Evolutionary conservation across 2,329 filamentous ascomycete genomes (phyloP).

Genomic region (Fusarium anthophilum): DNA sequence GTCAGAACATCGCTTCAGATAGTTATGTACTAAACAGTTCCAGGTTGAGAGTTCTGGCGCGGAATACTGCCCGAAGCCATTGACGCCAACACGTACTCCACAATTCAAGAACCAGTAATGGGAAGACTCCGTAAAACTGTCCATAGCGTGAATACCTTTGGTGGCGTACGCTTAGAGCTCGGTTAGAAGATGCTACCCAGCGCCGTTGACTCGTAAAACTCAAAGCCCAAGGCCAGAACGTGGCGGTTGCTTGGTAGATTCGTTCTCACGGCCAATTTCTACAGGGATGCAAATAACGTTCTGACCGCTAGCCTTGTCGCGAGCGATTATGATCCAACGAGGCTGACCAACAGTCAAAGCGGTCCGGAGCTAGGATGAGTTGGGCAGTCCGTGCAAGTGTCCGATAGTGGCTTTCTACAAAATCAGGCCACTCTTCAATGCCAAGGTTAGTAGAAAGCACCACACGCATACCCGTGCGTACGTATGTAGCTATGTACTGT

Average conservation of each 20-base stretch:
- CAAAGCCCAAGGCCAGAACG: neutral
- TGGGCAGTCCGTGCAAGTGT: constrained; percentile 22
- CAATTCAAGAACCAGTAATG: neutral
- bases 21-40: neutral
- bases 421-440: constrained; percentile 35
- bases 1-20: neutral
- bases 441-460: constrained; percentile 24
- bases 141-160: constrained; percentile 1
- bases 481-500: neutral
- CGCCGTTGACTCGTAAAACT: constrained; percentile 16
- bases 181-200: constrained; percentile 3
- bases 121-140: neutral
- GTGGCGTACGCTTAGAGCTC: constrained; percentile 27
- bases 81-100: neutral
- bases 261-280: neutral
- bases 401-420: constrained; percentile 31
- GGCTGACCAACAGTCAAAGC: constrained; percentile 24
- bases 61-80: constrained; percentile 1
- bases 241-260: constrained; percentile 8
- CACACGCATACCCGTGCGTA: neutral
- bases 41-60: neutral
- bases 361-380: constrained; percentile 20
- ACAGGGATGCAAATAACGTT: neutral
- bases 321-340: neutral
- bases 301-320: constrained; percentile 21